Conservation (phyloP, 768 basidiomycete genomes). For the Macrolepiota albuminosa region DNA sequence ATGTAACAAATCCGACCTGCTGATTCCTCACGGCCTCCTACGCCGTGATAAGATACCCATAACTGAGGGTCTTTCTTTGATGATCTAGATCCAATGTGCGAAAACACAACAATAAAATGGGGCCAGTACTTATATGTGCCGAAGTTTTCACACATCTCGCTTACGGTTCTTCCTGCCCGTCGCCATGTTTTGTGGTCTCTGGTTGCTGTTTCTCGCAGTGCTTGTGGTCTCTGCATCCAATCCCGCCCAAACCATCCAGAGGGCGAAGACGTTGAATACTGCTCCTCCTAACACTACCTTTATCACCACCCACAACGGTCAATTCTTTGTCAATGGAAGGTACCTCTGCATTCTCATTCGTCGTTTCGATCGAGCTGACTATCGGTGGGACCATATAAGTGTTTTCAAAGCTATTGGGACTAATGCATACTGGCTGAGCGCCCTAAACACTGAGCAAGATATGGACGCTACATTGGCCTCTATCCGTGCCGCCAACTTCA, state of each 20-base stretch:
- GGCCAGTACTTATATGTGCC: slow-evolving; percentile 9
- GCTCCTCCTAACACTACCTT: slow-evolving; percentile 30
- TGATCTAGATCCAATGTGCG: slow-evolving; percentile 13
- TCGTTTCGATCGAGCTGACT: slow-evolving; percentile 1
- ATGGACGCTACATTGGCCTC: slow-evolving; percentile 53
- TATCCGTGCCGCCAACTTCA: slow-evolving; percentile 52
- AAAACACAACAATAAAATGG: slow-evolving; percentile 13
- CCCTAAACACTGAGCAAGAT: slow-evolving; percentile 49
- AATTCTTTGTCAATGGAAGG: slow-evolving; percentile 36
- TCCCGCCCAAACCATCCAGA: slow-evolving; percentile 25
- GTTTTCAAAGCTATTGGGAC: slow-evolving; percentile 37
- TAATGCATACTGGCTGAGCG: slow-evolving; percentile 63
- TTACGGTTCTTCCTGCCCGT: slow-evolving; percentile 15
- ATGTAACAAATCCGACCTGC: slow-evolving; percentile 2
- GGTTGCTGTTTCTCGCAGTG: slow-evolving; percentile 26
- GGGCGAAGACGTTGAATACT: slow-evolving; percentile 20
- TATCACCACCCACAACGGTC: slow-evolving; percentile 26
- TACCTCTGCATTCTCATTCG: slow-evolving; percentile 12
- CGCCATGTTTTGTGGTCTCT: slow-evolving; percentile 29
- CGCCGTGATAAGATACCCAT: neutral
- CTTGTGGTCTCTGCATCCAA: slow-evolving; percentile 28
- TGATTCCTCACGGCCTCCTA: neutral
- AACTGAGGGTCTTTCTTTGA: neutral
- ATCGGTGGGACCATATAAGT: slow-evolving; percentile 13
- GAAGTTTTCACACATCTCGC: slow-evolving; percentile 4